phyloP scores from a whole-genome alignment of 2,329 filamentous ascomycete genomes.

The Fusarium musae region DNA sequence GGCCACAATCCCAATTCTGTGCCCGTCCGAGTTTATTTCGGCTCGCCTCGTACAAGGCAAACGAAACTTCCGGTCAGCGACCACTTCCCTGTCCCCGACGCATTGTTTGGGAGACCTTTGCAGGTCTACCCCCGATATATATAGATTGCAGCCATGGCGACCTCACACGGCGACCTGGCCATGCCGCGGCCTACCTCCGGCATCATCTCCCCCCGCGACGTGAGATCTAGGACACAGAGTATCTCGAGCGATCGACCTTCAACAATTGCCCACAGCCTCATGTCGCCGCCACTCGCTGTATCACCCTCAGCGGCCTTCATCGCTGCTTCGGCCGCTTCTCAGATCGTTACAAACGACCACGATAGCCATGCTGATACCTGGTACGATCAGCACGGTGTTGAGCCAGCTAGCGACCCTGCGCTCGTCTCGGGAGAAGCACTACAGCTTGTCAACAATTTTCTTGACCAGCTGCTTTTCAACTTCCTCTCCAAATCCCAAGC shows the following conservation, averaged over 20 bases:
- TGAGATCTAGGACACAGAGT: constrained; percentile 67
- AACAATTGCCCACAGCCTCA: constrained; percentile 65
- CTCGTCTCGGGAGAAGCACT: constrained; percentile 79
- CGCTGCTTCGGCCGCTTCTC: constrained; percentile 85
- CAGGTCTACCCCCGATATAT: constrained; percentile 39
- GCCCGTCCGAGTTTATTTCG: constrained; percentile 28
- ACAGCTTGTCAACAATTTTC: constrained; percentile 85
- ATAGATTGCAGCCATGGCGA: constrained; percentile 45
- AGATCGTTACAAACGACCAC: constrained; percentile 90
- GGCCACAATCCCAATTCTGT: constrained; percentile 30
- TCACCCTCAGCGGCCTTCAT: constrained; percentile 88
- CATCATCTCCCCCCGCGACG: constrained; percentile 48
- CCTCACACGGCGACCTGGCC: constrained; percentile 40
- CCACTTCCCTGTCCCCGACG: constrained; percentile 27
- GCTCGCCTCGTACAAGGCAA: constrained; percentile 36
- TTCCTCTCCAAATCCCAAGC: constrained; percentile 85
- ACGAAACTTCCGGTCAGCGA: constrained; percentile 29
- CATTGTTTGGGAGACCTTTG: constrained; percentile 31
- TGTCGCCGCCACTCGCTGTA: constrained; percentile 74
- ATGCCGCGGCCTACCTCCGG: constrained; percentile 51
- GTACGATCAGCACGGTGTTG: constrained; percentile 75
- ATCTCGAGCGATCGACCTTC: constrained; percentile 79
- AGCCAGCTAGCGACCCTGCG: constrained; percentile 74
- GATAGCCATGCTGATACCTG: constrained; percentile 77
- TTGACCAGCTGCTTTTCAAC: constrained; percentile 93